These are phyloP conservation scores for Discostella pseudostelligera DNA, from an alignment of 108 stramenopile species.

Conservation along the genomic window DNA sequence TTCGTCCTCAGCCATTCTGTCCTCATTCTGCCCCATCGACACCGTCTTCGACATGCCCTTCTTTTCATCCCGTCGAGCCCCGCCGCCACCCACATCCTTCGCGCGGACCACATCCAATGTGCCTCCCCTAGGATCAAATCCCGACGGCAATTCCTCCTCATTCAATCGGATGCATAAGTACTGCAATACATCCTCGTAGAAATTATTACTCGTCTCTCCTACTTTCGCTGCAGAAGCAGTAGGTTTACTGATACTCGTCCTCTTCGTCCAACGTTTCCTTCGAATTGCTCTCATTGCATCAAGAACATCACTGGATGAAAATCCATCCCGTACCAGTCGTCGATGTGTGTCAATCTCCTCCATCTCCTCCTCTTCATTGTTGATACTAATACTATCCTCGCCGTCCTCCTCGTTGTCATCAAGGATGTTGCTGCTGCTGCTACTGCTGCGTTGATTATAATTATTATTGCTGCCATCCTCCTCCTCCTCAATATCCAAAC, in stretches of 20 bases:
- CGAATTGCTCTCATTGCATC: slow-evolving; percentile 21
- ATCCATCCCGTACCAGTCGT: slow-evolving; percentile 77
- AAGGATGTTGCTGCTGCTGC: slow-evolving; percentile 8
- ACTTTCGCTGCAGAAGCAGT: slow-evolving; percentile 29
- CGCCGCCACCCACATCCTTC: slow-evolving; percentile 9
- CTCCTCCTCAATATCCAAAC: too few relatives aligned
- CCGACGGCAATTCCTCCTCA: slow-evolving; percentile 82
- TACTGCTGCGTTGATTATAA: too few relatives aligned
- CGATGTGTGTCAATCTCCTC: slow-evolving; percentile 8
- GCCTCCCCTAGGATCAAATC: slow-evolving; percentile 79
- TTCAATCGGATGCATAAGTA: slow-evolving; percentile 76
- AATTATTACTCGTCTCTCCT: slow-evolving; percentile 48
- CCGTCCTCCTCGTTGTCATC: slow-evolving; percentile 47
- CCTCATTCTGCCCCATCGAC: neutral
- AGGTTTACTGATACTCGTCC: neutral
- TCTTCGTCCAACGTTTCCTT: neutral
- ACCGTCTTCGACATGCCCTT: slow-evolving; percentile 1
- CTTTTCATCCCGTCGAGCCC: neutral
- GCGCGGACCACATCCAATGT: slow-evolving; percentile 66
- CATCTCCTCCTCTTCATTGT: slow-evolving; percentile 31
- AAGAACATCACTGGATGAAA: slow-evolving; percentile 59
- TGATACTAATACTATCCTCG: slow-evolving; percentile 30
- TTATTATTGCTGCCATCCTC: too few relatives aligned
- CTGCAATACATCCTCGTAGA: slow-evolving; percentile 80
- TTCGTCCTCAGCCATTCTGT: neutral